A percentile compares a stretch with the other conserved stretches of the same genome.
phyloP scores from a whole-genome alignment of 2,329 filamentous ascomycete species.

The Leptodontidium sp. region DNA sequence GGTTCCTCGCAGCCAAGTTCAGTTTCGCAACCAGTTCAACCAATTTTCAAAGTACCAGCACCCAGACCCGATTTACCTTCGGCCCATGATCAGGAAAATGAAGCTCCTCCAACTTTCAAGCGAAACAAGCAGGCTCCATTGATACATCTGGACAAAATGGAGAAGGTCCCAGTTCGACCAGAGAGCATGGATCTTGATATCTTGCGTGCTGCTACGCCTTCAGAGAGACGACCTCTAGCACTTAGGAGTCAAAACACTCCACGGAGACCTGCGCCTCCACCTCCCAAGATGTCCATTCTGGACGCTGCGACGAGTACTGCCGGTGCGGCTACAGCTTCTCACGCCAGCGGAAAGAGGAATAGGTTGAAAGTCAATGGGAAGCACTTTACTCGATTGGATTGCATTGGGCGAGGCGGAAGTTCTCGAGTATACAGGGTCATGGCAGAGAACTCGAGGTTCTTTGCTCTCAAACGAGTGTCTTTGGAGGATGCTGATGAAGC shows the following conservation, averaged over 20 bases:
- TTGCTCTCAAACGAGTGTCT: slow-evolving; percentile 92
- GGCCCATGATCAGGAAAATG: slow-evolving; percentile 84
- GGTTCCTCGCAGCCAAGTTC: slow-evolving; percentile 52
- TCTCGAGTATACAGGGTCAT: slow-evolving; percentile 96
- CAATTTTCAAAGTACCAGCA: slow-evolving; percentile 66
- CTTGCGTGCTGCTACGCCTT: slow-evolving; percentile 53
- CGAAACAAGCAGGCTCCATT: slow-evolving; percentile 47
- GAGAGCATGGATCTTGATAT: slow-evolving; percentile 54
- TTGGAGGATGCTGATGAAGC: slow-evolving; percentile 87
- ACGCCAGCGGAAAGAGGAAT: slow-evolving; percentile 75
- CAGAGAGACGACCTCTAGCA: slow-evolving; percentile 64
- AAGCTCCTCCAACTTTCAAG: slow-evolving; percentile 74
- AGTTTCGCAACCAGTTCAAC: slow-evolving; percentile 53
- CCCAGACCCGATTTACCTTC: slow-evolving; percentile 66
- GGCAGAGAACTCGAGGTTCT: slow-evolving; percentile 95
- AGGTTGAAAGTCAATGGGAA: slow-evolving; percentile 91
- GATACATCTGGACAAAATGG: slow-evolving; percentile 45
- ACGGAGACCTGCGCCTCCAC: slow-evolving; percentile 78
- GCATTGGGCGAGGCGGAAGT: slow-evolving; percentile 90
- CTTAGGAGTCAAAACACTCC: slow-evolving; percentile 73
- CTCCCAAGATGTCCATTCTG: slow-evolving; percentile 96
- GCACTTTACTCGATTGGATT: slow-evolving; percentile 87
- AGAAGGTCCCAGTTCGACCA: slow-evolving; percentile 61
- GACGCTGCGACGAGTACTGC: slow-evolving; percentile 87
- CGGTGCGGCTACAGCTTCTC: slow-evolving; percentile 78